Conservation (phyloP, 192 early-diverging fungal species). For the Umbelopsis sp. region DNA sequence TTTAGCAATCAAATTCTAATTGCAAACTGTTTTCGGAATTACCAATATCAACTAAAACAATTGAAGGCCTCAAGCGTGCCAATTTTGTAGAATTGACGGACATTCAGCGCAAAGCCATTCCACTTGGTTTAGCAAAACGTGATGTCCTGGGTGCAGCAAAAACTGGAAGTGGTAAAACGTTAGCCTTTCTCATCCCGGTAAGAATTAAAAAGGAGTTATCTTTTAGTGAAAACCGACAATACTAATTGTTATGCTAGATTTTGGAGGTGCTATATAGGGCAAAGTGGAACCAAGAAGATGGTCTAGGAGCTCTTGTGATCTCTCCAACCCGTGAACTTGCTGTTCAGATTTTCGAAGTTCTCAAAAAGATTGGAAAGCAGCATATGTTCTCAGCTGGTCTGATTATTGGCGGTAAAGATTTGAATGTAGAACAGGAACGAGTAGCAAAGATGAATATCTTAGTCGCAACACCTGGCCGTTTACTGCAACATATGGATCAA, state of each 20-base stretch:
- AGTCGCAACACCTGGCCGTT: constrained; percentile 78
- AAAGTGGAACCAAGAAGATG: constrained; percentile 83
- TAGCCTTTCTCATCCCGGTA: constrained; percentile 79
- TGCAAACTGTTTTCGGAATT: constrained; percentile 46
- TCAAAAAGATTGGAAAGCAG: constrained; percentile 69
- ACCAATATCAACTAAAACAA: constrained; percentile 56
- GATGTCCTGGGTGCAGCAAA: constrained; percentile 87
- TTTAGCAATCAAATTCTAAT: constrained; percentile 28
- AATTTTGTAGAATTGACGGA: constrained; percentile 94
- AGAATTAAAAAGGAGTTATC: constrained; percentile 1
- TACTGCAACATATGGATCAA: constrained; percentile 91
- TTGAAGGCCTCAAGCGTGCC: constrained; percentile 73
- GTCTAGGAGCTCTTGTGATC: constrained; percentile 79
- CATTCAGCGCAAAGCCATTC: constrained; percentile 83
- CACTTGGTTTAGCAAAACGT: constrained; percentile 64
- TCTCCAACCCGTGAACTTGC: constrained; percentile 86
- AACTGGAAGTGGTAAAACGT: constrained; percentile 84
- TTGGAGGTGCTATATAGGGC: constrained; percentile 82
- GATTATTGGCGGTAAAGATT: constrained; percentile 93
- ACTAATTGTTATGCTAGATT: constrained; percentile 45
- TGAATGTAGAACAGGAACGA: constrained; percentile 75
- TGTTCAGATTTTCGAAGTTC: constrained; percentile 91
- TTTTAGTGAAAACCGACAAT: neutral
- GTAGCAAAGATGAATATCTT: constrained; percentile 81
- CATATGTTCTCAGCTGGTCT: constrained; percentile 91